Evolutionary conservation across 805 yeast genomes (phyloP), one percentile per base, ranked within the genome.

Genomic region (Hyphopichia homilentoma): DNA sequence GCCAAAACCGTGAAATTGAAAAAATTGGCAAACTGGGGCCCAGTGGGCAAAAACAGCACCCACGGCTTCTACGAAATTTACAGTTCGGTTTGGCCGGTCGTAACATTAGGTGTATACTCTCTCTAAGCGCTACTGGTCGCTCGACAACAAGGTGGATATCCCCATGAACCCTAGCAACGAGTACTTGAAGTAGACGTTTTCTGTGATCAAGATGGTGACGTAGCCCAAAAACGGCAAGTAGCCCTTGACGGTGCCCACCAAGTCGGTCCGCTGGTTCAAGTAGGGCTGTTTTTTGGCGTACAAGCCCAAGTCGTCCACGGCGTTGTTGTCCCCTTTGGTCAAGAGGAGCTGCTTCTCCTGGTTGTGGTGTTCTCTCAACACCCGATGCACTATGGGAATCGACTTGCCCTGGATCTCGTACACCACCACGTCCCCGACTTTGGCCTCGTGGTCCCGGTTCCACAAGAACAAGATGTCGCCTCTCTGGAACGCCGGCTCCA

Each of bases 401-500:
- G 76, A 66, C 52, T 85, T 79, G 4, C 80, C 84, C 31, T 73
- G 71, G 12, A 88, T 75, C 47, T 93, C 88, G 54, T 93, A 93
- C 5, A 93, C 97, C 9, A 93, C 97, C 16, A 93, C 71, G 49
- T 93, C 98, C 15, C 98, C 98, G 1, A 89, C 93, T 28, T 75
- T 65, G 14, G 80, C 77, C 19, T 59, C 55, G 14, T 61, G 50
- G 35, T 82, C 79, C 44, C 97, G 71, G 59, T 93, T 93, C 95
- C 96, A 89, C 35, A 93, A 66, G 49, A 93, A 81, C 40, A 93
- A 64, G 12, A 93, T 81, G 55, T 93, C 98, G 31, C 98, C 98
- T 61, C 98, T 77, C 61, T 93, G 97, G 72, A 93, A 93, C 2
- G 98, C 98, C 2, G 98, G 98, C 57, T 93, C 98, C 98, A 93